Percentiles rank a stretch among this genome's conserved stretches.
Evolutionary conservation across 192 early-diverging fungal genomes (phyloP).

Genomic region (Backusella circina): DNA sequence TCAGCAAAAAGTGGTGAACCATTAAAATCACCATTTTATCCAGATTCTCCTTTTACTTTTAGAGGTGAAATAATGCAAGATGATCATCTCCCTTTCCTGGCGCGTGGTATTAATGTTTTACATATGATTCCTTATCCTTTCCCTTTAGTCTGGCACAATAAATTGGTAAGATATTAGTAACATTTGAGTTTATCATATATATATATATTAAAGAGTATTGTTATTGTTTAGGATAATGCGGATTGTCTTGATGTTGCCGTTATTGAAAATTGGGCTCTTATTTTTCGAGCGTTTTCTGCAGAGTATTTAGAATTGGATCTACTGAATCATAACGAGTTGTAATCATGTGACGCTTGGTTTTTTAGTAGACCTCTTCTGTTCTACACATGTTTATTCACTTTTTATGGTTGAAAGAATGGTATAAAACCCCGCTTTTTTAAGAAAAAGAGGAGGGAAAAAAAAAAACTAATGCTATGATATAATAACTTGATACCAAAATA

Average conservation of each 20-base stretch:
- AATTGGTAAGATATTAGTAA: slow-evolving; percentile 37
- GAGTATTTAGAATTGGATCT: slow-evolving; percentile 43
- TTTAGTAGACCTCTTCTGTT: background rate
- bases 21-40: slow-evolving; percentile 26
- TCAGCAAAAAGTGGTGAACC: slow-evolving; percentile 15
- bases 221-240: slow-evolving; percentile 58
- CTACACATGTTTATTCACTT: background rate
- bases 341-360: background rate
- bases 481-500: background rate
- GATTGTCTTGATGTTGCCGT: slow-evolving; percentile 57
- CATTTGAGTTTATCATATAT: background rate
- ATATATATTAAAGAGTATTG: too few species aligned
- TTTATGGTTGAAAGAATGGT: background rate
- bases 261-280: slow-evolving; percentile 73
- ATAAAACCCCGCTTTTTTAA: background rate
- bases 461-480: background rate
- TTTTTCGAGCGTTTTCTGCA: slow-evolving; percentile 83
- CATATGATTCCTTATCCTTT: slow-evolving; percentile 88
- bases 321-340: slow-evolving; percentile 37
- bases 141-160: slow-evolving; percentile 84
- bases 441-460: background rate
- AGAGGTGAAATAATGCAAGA: slow-evolving; percentile 58
- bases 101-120: slow-evolving; percentile 75
- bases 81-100: slow-evolving; percentile 87
- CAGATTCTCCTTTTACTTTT: slow-evolving; percentile 18